A percentile compares a stretch with the other conserved stretches of the same genome.
Conservation (phyloP, 495 filamentous ascomycete species). For the Tuber umbilicatum region DNA sequence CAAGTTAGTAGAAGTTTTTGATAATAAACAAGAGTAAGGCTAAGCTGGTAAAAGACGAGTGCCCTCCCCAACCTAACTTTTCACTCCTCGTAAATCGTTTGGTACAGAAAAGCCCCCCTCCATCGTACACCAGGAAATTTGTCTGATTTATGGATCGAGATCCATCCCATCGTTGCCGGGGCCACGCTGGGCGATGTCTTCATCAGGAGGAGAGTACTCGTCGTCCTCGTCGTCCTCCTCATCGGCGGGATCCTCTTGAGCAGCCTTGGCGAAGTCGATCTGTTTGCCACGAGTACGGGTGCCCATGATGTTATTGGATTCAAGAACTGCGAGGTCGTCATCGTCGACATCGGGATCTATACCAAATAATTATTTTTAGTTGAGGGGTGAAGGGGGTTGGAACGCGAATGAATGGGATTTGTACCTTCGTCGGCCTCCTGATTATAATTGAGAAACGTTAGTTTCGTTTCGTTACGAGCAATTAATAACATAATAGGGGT, state of each 20-base stretch:
- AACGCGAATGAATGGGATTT: conserved; percentile 25
- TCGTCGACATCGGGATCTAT: conserved; percentile 64
- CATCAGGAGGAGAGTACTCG: conserved; percentile 47
- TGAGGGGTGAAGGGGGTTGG: conserved; percentile 7
- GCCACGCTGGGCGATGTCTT: background rate
- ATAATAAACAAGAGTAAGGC: background rate
- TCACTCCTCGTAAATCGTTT: background rate
- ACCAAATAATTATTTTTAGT: conserved; percentile 24
- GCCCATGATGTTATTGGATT: conserved; percentile 77
- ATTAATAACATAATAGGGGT: conserved; percentile 6
- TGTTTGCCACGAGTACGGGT: conserved; percentile 77
- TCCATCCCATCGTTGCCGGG: background rate
- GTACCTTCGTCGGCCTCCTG: conserved; percentile 46
- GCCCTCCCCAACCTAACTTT: background rate
- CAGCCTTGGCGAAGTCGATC: conserved; percentile 77
- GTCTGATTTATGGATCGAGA: background rate
- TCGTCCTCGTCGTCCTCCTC: conserved; percentile 78
- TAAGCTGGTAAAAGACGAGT: conserved; percentile 1
- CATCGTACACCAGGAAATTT: background rate
- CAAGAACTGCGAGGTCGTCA: conserved; percentile 85
- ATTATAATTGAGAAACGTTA: conserved; percentile 35
- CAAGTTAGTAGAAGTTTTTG: background rate
- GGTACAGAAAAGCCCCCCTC: background rate
- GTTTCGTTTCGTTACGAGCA: conserved; percentile 1
- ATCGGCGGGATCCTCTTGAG: conserved; percentile 58